Conservation (phyloP, 805 yeast species). For the Starmerella ratchasimensis region DNA sequence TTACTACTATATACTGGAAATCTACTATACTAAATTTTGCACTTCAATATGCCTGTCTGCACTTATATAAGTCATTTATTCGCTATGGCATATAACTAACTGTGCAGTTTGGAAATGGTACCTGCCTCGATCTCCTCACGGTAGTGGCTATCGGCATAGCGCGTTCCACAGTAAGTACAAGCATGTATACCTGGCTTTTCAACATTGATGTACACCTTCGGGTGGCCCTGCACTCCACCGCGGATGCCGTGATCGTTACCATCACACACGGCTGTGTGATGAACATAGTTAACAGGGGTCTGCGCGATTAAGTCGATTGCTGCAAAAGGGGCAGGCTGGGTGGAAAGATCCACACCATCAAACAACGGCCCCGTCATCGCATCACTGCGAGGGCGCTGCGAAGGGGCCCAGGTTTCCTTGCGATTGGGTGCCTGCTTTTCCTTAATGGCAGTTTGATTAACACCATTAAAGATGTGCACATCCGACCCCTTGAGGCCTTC, state of each 20-base stretch:
- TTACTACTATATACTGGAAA: no score
- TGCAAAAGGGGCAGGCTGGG: slow-evolving; percentile 68
- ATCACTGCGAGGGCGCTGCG: slow-evolving; percentile 49
- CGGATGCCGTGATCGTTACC: slow-evolving; percentile 42
- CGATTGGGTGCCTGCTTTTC: slow-evolving; percentile 65
- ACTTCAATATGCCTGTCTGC: no score
- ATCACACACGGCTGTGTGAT: slow-evolving; percentile 64
- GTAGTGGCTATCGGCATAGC: slow-evolving; percentile 22
- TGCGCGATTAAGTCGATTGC: slow-evolving; percentile 72
- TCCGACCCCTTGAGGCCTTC: slow-evolving; percentile 8
- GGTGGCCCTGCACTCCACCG: slow-evolving; percentile 59
- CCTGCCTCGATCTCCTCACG: slow-evolving; percentile 19
- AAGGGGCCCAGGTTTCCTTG: slow-evolving; percentile 51
- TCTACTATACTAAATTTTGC: no score
- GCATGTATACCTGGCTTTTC: slow-evolving; percentile 59
- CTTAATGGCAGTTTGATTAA: slow-evolving; percentile 18
- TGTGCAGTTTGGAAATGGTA: slow-evolving; percentile 12
- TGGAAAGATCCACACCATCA: slow-evolving; percentile 50
- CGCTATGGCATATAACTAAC: neutral
- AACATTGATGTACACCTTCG: slow-evolving; percentile 65
- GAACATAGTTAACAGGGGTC: slow-evolving; percentile 55
- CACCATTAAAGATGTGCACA: slow-evolving; percentile 16
- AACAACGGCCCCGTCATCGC: slow-evolving; percentile 51
- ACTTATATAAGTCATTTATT: no score
- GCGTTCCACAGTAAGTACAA: slow-evolving; percentile 56